Evolutionary conservation across 1,284 basidiomycete genomes (phyloP), one percentile per base, ranked within the genome.

Genomic region (Neotropicomus parvogracilis): DNA sequence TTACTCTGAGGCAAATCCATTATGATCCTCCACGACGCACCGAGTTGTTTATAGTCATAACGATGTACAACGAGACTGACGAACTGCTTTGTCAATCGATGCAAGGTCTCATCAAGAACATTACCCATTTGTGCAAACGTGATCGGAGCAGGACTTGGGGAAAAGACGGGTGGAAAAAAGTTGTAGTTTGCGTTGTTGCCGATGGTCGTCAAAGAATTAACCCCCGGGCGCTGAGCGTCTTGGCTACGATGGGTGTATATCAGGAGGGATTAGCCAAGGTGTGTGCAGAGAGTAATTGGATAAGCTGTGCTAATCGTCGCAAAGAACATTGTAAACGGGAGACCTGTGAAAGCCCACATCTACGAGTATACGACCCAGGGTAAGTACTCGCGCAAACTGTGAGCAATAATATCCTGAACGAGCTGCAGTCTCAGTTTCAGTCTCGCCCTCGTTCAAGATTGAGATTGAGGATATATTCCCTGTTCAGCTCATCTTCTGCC

Each of bases 91-190:
- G 83, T 58, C 72, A 91, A 36, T 91, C 92, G 0, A 93, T 95
- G 90, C 85, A 93, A 58, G 92, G 92, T 49, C 87, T 95, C 12
- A 91, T 95, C 72, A 91, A 86, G 73, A 94, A 94, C 60, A 77
- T 91, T 44, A 81, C 81, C 12, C 86, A 91, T 64, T 67, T 95
- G 52, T 93, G 89, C 65, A 87, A 85, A 56, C 75, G 91, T 17
- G 85, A 87, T 37, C 70, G 89, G 46, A 88, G 85, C 58, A 92
- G 91, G 75, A 97, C 88, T 1, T 97, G 95, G 95, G 93, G 93
- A 1, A 88, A 91, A 64, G 91, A 97, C 0, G 93, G 94, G 0
- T 97, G 95, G 95, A 95, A 97, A 75, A 97, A 97, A 78, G 90
- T 85, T 20, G 75, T 75, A 7, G 68, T 77, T n/a, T 75, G 72